Conservation (phyloP, 495 filamentous ascomycete genomes). For the Aspergillus bridgeri region DNA sequence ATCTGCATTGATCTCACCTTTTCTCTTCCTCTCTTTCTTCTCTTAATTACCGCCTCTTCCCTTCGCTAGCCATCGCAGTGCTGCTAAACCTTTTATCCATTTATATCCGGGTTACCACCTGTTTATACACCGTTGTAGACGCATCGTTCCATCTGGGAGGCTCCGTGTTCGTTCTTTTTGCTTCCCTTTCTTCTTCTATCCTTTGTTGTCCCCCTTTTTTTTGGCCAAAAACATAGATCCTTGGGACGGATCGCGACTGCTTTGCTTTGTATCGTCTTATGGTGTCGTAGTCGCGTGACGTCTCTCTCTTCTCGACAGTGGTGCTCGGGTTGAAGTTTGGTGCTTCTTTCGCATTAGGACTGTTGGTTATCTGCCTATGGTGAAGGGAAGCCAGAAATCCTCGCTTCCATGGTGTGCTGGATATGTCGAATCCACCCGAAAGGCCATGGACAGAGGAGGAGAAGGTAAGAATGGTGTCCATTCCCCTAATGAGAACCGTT, state of each 20-base stretch:
- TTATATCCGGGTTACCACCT: slow-evolving; percentile 21
- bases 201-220: slow-evolving; percentile 9
- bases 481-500: background rate
- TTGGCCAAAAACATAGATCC: slow-evolving; percentile 11
- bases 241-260: slow-evolving; percentile 18
- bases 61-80: slow-evolving; percentile 21
- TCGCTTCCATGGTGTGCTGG: slow-evolving; percentile 40
- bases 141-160: slow-evolving; percentile 35
- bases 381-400: slow-evolving; percentile 13
- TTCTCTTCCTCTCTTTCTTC: slow-evolving; percentile 15
- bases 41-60: slow-evolving; percentile 8
- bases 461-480: slow-evolving; percentile 42
- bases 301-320: slow-evolving; percentile 13
- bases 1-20: slow-evolving; percentile 15
- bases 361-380: slow-evolving; percentile 8
- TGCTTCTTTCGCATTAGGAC: slow-evolving; percentile 6
- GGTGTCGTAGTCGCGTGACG: slow-evolving; percentile 16
- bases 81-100: slow-evolving; percentile 17
- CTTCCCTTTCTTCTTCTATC: slow-evolving; percentile 11
- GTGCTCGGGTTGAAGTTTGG: background rate
- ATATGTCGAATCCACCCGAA: slow-evolving; percentile 49
- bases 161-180: slow-evolving; percentile 20
- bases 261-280: slow-evolving; percentile 9
- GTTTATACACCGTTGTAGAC: slow-evolving; percentile 26
- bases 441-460: slow-evolving; percentile 57